Percentiles rank a stretch among this genome's conserved stretches.
phyloP scores from a whole-genome alignment of 176 grass and related monocot genomes.

The Carex scoparia region DNA sequence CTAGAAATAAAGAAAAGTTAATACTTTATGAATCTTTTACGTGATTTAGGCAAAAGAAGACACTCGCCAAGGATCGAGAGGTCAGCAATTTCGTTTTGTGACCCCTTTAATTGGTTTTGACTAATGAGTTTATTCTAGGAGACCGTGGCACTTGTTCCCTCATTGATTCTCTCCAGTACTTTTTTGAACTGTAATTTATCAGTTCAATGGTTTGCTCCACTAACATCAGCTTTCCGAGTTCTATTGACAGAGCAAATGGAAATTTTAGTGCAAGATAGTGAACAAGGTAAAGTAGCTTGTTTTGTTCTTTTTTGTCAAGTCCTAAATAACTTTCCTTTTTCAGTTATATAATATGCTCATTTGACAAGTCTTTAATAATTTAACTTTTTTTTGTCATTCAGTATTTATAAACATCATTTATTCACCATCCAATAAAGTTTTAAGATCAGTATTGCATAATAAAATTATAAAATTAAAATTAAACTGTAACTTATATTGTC shows the following conservation, averaged over 20 bases:
- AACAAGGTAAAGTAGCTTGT: neutral
- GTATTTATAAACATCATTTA: too few species aligned
- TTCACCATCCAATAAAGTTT: too few species aligned
- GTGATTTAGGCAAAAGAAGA: constrained; percentile 31
- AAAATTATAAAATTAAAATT: neutral
- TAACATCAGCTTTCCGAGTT: neutral
- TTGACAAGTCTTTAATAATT: neutral
- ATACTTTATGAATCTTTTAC: constrained; percentile 26
- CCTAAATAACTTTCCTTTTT: neutral
- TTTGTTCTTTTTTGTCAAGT: neutral
- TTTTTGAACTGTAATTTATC: neutral
- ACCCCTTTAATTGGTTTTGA: constrained; percentile 13
- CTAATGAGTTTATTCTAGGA: constrained; percentile 22
- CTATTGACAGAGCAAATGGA: neutral
- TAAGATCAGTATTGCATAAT: neutral
- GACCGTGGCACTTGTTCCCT: constrained; percentile 22
- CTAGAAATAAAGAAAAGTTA: constrained; percentile 15
- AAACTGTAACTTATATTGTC: neutral
- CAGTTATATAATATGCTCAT: neutral
- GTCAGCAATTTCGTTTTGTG: constrained; percentile 29
- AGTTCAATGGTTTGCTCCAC: neutral
- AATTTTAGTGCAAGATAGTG: neutral
- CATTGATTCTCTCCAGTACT: neutral
- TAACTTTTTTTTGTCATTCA: neutral
- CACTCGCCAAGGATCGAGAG: constrained; percentile 10